Evolutionary conservation across 2,329 filamentous ascomycete genomes (phyloP), one percentile per base, ranked within the genome.

Genomic region (Onygenales sp.): DNA sequence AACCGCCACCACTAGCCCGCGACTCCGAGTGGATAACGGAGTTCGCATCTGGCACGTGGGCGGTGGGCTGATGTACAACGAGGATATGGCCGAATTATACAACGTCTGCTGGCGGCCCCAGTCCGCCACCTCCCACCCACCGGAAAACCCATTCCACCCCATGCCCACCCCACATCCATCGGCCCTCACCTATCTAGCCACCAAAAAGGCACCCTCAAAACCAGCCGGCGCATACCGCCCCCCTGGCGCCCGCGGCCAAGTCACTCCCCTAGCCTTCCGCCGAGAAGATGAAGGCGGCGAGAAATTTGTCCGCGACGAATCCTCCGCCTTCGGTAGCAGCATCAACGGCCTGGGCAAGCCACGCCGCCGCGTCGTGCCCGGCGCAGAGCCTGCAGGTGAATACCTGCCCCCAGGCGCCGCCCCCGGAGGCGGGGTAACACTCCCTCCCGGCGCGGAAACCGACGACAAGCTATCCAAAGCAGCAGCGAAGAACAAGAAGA

Each of bases 401-500:
- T 75, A 79, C 21, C 72, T 84, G 45, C 80, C 84, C 46, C 82
- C 87, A n/a, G 83, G 85, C 58, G 84, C 86, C 44, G 80, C 80
- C 51, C 82, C 85, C 46, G 82, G 82, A 51, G 82, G 82, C 21
- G 83, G 82, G 43, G 82, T 84, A 42, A 81, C 80, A 57, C 77
- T 87, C 45, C 82, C 84, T 31, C 79, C 80, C 4, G 82, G 86
- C 11, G 81, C 79, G 56, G 76, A 80, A 43, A 79, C 67, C 44
- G 86, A 89, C 56, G 87, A 88, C 61, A 84, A 80, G 61, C 69
- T 93, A 57, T 91, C 87, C 57, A 94, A 93, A 74, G 83, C 86
- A 52, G 90, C 87, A 10, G 76, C 88, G 62, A 96, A 96, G 80
- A 96, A 96, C 74, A 97, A 97, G 82, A 97, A 97, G 82, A 97